Evolutionary conservation across 2,329 filamentous ascomycete species (phyloP), one percentile per base, ranked within the genome.

Genomic region (Cladosporium sp.): DNA sequence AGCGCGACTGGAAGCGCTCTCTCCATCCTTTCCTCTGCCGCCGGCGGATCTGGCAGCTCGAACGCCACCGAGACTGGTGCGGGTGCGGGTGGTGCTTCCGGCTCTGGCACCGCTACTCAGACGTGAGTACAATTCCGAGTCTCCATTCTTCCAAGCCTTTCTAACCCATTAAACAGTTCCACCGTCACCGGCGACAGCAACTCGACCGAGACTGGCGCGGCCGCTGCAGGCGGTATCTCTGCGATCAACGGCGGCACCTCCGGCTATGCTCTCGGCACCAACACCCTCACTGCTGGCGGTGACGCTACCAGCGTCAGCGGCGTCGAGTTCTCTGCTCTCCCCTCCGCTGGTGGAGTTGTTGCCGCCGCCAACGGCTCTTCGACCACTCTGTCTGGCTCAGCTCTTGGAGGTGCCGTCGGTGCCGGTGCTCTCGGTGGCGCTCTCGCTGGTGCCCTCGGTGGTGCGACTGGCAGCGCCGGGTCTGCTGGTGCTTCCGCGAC

Each of bases 251-350:
- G 44, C 30, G 50, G 52, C 20, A 49, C 43, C 37, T 37, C 39
- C 40, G 54, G 54, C 32, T 52, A 48, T 38, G 57, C 54, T 30
- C 44, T 58, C 13, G 47, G 44, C 20, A 47, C 52, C 30, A 51
- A 48, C 47, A 56, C 55, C 30, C 54, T 57, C n/a, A 56, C 52
- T 20, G 51, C 51, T 32, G 52, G 43, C 37, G 53, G 47, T 34
- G 39, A 53, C 15, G 50, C 32, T 29, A 36, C 39, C 34, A 50
- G 41, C 13, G 43, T 43, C 17, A 24, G 34, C 19, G 48, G 32
- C 22, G 40, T 50, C 30, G 48, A 42, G 19, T 52, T 56, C 47
- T 52, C 56, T n/a, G 50, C 61, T 53, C 56, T 61, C 47, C 56
- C 62, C 36, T 53, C 53, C 24, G 58, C 54, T 22, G 39, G 55